phyloP scores from a whole-genome alignment of 2,329 filamentous ascomycete genomes.

The Neobulgaria alba region DNA sequence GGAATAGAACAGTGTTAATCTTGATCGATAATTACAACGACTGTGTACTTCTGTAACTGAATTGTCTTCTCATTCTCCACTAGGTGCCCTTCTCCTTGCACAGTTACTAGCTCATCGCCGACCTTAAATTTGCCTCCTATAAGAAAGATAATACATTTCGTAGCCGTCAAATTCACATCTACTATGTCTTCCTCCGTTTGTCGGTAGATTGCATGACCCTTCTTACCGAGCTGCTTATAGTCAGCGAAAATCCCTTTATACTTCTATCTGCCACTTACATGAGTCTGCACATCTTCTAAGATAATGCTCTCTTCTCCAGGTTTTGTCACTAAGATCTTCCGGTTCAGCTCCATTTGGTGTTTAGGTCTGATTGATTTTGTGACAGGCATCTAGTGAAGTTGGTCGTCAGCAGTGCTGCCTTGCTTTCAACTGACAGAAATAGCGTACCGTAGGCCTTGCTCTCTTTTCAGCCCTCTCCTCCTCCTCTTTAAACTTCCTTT shows the following conservation, averaged over 20 bases:
- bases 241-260: slow-evolving; percentile 1
- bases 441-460: background rate
- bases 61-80: slow-evolving; percentile 2
- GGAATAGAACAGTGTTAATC: slow-evolving; percentile 1
- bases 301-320: slow-evolving; percentile 1
- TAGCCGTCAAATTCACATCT: slow-evolving; percentile 2
- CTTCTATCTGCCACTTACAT: background rate
- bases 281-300: background rate
- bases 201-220: slow-evolving; percentile 1
- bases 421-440: too few relatives aligned
- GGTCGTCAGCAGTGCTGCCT: too few relatives aligned
- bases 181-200: background rate
- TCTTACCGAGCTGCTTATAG: background rate
- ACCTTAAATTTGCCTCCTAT: slow-evolving; percentile 4
- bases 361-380: too few relatives aligned
- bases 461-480: background rate
- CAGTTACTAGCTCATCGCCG: slow-evolving; percentile 1
- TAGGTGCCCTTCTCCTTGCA: background rate
- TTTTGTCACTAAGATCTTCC: background rate
- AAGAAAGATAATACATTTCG: slow-evolving; percentile 5
- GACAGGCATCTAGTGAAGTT: too few relatives aligned
- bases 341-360: background rate
- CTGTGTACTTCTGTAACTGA: background rate
- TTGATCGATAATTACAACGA: slow-evolving; percentile 3
- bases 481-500: background rate